Percentiles rank a stretch among this genome's conserved stretches.
phyloP scores from a whole-genome alignment of 768 basidiomycete species.

The Trametes cingulata region DNA sequence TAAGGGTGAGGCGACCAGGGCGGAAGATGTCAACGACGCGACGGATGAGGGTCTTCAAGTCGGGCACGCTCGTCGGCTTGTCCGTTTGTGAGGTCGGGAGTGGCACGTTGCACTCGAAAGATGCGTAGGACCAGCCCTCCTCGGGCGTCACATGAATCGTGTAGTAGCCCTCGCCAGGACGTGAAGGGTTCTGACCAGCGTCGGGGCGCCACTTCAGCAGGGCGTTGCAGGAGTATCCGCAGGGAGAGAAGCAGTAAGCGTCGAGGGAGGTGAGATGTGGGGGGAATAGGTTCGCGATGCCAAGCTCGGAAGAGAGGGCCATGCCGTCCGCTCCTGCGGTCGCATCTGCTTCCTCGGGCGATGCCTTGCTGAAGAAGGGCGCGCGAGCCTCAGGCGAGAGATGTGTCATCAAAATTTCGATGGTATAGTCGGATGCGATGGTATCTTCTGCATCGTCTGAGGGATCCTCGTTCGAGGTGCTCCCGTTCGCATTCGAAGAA shows the following conservation, averaged over 20 bases:
- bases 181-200: slow-evolving; percentile 30
- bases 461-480: slow-evolving; percentile 13
- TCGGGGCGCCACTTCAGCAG: slow-evolving; percentile 65
- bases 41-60: slow-evolving; percentile 77
- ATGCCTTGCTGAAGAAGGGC: slow-evolving; percentile 65
- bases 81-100: slow-evolving; percentile 42
- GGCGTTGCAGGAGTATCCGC: slow-evolving; percentile 95
- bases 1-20: slow-evolving; percentile 81
- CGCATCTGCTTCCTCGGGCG: slow-evolving; percentile 36
- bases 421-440: slow-evolving; percentile 76
- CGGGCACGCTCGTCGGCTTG: slow-evolving; percentile 52
- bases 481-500: neutral
- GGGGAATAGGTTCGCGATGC: slow-evolving; percentile 84
- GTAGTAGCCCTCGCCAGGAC: slow-evolving; percentile 84
- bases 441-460: slow-evolving; percentile 25
- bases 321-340: slow-evolving; percentile 44
- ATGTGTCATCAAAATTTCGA: slow-evolving; percentile 98
- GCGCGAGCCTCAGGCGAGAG: slow-evolving; percentile 73
- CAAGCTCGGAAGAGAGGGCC: slow-evolving; percentile 66
- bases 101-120: slow-evolving; percentile 98
- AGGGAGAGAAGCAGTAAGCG: slow-evolving; percentile 91
- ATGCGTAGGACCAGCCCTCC: slow-evolving; percentile 97
- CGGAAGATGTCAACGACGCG: slow-evolving; percentile 93
- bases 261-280: slow-evolving; percentile 79
- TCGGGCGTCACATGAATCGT: slow-evolving; percentile 99